Conservation (phyloP, 306 rosid genomes). For the Hippophae gyantsensis region DNA sequence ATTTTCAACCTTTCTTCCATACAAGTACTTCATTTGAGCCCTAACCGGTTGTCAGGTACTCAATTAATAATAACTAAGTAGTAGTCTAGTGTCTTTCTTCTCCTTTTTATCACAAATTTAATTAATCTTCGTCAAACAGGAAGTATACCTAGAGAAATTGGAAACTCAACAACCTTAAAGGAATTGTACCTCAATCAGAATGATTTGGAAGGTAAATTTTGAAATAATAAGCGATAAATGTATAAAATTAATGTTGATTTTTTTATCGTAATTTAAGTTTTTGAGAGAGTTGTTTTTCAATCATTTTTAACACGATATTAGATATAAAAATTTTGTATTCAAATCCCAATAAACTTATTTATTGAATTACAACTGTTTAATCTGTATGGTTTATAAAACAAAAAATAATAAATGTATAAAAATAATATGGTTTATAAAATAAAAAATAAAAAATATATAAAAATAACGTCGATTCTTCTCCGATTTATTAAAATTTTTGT, state of each 20-base stretch:
- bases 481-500: no score
- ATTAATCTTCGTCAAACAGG: background rate
- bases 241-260: background rate
- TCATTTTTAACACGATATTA: no score
- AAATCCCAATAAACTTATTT: no score
- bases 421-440: no score
- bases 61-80: background rate
- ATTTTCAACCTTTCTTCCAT: conserved; percentile 20
- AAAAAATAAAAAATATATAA: no score
- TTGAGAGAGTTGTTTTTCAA: no score
- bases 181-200: background rate
- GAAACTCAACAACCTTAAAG: background rate
- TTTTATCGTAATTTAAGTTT: background rate
- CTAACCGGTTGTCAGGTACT: conserved; percentile 13
- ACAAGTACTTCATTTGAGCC: background rate
- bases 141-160: background rate
- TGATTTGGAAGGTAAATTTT: background rate
- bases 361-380: no score
- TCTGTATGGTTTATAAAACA: no score
- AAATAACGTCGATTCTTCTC: no score
- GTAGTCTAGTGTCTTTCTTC: background rate
- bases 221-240: background rate
- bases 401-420: no score
- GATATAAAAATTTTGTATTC: no score
- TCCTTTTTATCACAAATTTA: background rate